These are phyloP conservation scores for Colletotrichum orbiculare DNA, from an alignment of 2,329 filamentous ascomycete species.

Conservation along the genomic window DNA sequence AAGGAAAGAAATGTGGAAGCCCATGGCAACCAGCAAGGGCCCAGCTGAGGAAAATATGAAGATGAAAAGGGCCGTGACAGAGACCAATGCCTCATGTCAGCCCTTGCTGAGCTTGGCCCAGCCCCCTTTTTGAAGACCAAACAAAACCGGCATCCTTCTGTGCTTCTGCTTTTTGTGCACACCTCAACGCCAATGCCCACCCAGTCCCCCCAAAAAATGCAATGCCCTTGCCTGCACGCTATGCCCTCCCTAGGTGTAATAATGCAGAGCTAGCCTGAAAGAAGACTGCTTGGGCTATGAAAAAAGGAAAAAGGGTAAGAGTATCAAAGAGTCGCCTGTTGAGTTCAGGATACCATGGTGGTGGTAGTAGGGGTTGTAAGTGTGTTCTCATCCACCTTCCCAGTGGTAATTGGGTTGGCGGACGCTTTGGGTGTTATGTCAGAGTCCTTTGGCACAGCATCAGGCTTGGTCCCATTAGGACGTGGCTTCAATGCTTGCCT, in stretches of 20 bases:
- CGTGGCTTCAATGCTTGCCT: conserved; percentile 43
- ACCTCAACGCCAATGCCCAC: conserved; percentile 27
- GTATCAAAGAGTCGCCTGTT: not conserved
- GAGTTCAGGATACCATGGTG: not conserved
- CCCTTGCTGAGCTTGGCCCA: not conserved
- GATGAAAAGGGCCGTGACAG: not conserved
- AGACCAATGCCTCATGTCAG: too few species aligned
- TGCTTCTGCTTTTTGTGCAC: conserved; percentile 28
- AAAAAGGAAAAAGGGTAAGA: conserved; percentile 4
- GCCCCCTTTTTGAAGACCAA: conserved; percentile 15
- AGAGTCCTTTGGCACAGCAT: conserved; percentile 13
- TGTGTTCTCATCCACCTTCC: conserved; percentile 26
- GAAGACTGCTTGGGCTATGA: too few species aligned
- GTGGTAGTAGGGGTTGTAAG: conserved; percentile 2
- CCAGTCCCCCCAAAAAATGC: conserved; percentile 23
- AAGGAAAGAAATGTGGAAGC: conserved; percentile 15
- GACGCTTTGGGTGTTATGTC: conserved; percentile 35
- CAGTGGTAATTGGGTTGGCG: conserved; percentile 21
- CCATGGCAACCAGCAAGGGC: conserved; percentile 16
- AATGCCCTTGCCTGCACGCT: conserved; percentile 32
- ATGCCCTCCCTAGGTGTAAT: conserved; percentile 25
- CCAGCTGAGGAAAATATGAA: conserved; percentile 2
- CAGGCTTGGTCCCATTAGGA: conserved; percentile 33
- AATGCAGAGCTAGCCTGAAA: conserved; percentile 21
- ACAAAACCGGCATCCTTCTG: conserved; percentile 17